A percentile compares a stretch with the other conserved stretches of the same genome.
Conservation (phyloP, 2,329 filamentous ascomycete species). For the Myrmaecium sp. region DNA sequence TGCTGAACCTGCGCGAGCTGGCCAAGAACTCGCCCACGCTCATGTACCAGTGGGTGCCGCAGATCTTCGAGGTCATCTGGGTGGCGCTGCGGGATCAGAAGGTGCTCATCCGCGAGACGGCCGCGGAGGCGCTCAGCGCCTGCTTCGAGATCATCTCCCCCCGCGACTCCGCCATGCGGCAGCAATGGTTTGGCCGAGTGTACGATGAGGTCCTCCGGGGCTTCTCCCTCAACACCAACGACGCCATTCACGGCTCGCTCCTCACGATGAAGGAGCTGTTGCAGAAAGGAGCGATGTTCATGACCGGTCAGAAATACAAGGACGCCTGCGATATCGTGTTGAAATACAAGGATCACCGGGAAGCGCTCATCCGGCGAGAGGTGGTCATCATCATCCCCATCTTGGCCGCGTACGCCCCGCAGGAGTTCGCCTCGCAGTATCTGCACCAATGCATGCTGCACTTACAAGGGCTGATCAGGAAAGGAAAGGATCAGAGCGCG, state of each 20-base stretch:
- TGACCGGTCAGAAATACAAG: slow-evolving; percentile 77
- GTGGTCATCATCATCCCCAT: slow-evolving; percentile 85
- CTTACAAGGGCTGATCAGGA: slow-evolving; percentile 81
- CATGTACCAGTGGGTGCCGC: slow-evolving; percentile 88
- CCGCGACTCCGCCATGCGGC: slow-evolving; percentile 74
- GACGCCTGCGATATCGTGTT: slow-evolving; percentile 87
- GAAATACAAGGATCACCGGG: slow-evolving; percentile 82
- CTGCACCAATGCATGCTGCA: slow-evolving; percentile 96
- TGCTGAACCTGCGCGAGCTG: slow-evolving; percentile 77
- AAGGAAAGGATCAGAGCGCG: slow-evolving; percentile 72
- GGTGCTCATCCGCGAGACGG: slow-evolving; percentile 79
- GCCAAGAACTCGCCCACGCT: slow-evolving; percentile 86
- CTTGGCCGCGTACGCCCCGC: slow-evolving; percentile 78
- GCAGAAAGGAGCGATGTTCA: slow-evolving; percentile 94
- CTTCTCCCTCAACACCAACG: slow-evolving; percentile 59
- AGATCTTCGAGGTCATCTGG: slow-evolving; percentile 94
- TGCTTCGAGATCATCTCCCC: slow-evolving; percentile 94
- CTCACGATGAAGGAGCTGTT: slow-evolving; percentile 85
- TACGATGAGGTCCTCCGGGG: slow-evolving; percentile 71
- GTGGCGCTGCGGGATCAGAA: slow-evolving; percentile 79
- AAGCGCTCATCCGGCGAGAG: slow-evolving; percentile 72
- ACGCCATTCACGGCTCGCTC: slow-evolving; percentile 85
- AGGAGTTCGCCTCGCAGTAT: slow-evolving; percentile 74
- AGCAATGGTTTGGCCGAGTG: slow-evolving; percentile 78
- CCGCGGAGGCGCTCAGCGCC: slow-evolving; percentile 81